Evolutionary conservation across 2,329 filamentous ascomycete species (phyloP), one percentile per base, ranked within the genome.

Genomic region (Periconia digitata): DNA sequence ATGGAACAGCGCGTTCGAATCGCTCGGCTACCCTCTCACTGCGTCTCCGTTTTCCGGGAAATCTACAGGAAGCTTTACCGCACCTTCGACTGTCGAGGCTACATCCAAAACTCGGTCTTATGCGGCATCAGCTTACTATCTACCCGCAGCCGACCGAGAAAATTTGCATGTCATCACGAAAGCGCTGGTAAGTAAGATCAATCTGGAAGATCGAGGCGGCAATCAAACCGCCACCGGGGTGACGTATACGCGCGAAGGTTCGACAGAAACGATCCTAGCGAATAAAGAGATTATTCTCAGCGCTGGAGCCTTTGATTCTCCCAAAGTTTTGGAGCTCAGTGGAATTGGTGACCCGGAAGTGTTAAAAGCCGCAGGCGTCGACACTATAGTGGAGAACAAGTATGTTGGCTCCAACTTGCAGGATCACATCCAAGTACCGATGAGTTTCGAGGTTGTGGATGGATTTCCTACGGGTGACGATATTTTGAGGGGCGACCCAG

Each of bases 261-360:
- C 20, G 10, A 17, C 8, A 4, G 24, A 37, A 8, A 37, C 29
- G 3, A 23, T 37, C 12, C n/a, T 20, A 13, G 47, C 47, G 8
- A 42, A 18, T 6, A 53, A 47, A 34, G 50, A 53, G 39, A 47
- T 53, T 7, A 47, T 53, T 22, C 17, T 53, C 37, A 50, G 46
- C 17, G 46, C 41, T 4, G 83, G 83, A 5, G 37, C 17, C 6
- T 39, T 49, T 17, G 21, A 22, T 39, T 46, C 15, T 47, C 55
- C 18, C 16, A 80, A 84, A 60, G 63, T 86, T 3, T 72, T 86
- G 1, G 83, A 86, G 54, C 69, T 84, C 1, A 27, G 84, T 0
- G 83, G 83, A 0, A 76, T 86, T 27, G 84, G 84, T 3, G 5
- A 53, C 32, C 50, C 51, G 8, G 40, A 53, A 4, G 36, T 60